Percentiles rank a stretch among this genome's conserved stretches.
phyloP scores from a whole-genome alignment of 1,284 basidiomycete species.

The Ceratobasidium sp. region DNA sequence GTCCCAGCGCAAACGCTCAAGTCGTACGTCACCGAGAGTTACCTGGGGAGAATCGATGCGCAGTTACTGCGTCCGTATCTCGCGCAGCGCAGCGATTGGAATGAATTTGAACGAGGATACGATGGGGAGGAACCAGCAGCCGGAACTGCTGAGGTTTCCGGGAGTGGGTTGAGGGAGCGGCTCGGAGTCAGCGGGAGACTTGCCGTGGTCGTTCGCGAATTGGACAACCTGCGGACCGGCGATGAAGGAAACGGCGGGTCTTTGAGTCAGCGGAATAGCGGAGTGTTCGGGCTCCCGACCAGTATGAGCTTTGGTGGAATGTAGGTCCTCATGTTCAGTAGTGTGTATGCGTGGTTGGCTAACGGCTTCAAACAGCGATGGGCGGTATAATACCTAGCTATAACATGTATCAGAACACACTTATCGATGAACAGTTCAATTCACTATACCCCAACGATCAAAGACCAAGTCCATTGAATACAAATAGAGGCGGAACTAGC shows the following conservation, averaged over 20 bases:
- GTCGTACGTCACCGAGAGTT: slow-evolving; percentile 91
- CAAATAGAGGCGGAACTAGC: slow-evolving; percentile 9
- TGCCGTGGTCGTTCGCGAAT: slow-evolving; percentile 45
- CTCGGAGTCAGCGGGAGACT: slow-evolving; percentile 59
- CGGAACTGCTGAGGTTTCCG: slow-evolving; percentile 53
- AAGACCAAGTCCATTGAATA: not conserved
- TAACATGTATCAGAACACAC: not conserved
- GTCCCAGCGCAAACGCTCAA: slow-evolving; percentile 92
- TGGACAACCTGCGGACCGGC: slow-evolving; percentile 73
- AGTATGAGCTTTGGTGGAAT: slow-evolving; percentile 11
- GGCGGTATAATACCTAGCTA: slow-evolving; percentile 19
- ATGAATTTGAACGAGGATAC: slow-evolving; percentile 61
- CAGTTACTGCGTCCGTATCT: slow-evolving; percentile 91
- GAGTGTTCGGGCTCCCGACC: slow-evolving; percentile 5
- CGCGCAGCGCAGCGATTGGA: slow-evolving; percentile 89
- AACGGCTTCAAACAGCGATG: slow-evolving; percentile 3
- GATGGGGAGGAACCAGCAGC: slow-evolving; percentile 28
- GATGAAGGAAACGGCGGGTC: slow-evolving; percentile 55
- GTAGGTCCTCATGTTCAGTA: not conserved
- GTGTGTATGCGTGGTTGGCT: not conserved
- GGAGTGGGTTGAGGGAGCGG: slow-evolving; percentile 70
- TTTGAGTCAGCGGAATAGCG: slow-evolving; percentile 38
- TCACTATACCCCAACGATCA: not conserved
- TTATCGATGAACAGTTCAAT: not conserved
- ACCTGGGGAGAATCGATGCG: slow-evolving; percentile 91